These are phyloP conservation scores for Coemansia pectinata DNA, from an alignment of 192 early-diverging fungal species.

Conservation along the genomic window DNA sequence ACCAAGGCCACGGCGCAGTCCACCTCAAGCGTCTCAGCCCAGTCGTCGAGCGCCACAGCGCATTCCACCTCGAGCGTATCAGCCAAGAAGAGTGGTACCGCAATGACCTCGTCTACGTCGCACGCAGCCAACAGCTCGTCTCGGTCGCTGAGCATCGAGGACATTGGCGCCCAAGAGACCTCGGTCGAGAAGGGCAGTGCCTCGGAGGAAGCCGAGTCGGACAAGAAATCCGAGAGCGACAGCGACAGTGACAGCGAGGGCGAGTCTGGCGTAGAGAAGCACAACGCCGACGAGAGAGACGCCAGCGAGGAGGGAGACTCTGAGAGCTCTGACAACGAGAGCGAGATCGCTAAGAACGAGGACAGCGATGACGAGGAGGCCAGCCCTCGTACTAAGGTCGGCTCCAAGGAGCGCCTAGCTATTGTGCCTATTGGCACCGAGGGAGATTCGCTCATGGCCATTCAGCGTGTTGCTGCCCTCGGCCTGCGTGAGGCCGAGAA, in stretches of 20 bases:
- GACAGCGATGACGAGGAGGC: slow-evolving; percentile 9
- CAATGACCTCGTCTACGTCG: background rate
- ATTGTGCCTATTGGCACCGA: background rate
- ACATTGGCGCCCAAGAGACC: slow-evolving; percentile 13
- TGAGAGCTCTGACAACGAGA: slow-evolving; percentile 17
- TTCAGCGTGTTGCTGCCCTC: slow-evolving; percentile 41
- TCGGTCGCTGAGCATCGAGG: slow-evolving; percentile 45
- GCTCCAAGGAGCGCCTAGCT: background rate
- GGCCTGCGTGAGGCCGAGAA: slow-evolving; percentile 43
- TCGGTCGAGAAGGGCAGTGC: slow-evolving; percentile 5
- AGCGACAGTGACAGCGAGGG: slow-evolving; percentile 30
- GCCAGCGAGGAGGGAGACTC: slow-evolving; percentile 5
- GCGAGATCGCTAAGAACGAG: background rate
- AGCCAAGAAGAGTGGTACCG: background rate
- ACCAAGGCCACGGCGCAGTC: slow-evolving; percentile 3
- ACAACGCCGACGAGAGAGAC: slow-evolving; percentile 7
- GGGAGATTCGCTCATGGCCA: slow-evolving; percentile 15
- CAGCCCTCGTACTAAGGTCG: slow-evolving; percentile 1
- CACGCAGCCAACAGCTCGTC: background rate
- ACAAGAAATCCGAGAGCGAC: slow-evolving; percentile 16
- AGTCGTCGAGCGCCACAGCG: slow-evolving; percentile 3
- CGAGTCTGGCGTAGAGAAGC: slow-evolving; percentile 17
- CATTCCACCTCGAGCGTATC: background rate
- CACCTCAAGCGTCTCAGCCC: background rate
- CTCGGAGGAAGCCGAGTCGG: slow-evolving; percentile 7